Conservation (phyloP, 805 yeast genomes). For the Ogataea henricii region DNA sequence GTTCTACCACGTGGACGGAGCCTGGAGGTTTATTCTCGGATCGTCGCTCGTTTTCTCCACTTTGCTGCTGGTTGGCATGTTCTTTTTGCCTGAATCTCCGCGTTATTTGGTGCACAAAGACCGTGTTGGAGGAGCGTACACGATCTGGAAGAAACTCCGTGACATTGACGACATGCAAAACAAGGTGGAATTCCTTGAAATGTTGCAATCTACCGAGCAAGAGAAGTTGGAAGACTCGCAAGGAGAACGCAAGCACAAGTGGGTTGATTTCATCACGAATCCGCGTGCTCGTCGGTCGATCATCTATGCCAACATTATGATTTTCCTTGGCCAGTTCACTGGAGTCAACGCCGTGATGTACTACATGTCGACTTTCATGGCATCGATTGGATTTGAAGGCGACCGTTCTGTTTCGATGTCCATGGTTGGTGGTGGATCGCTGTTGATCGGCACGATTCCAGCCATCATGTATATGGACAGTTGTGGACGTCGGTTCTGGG, state of each 20-base stretch:
- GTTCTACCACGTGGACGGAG: conserved; percentile 54
- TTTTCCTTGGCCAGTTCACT: conserved; percentile 62
- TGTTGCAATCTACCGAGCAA: conserved; percentile 52
- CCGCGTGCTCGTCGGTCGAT: conserved; percentile 65
- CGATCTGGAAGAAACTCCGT: conserved; percentile 58
- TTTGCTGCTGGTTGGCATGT: conserved; percentile 48
- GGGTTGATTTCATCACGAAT: conserved; percentile 53
- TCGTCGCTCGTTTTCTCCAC: conserved; percentile 62
- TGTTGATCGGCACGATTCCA: conserved; percentile 65
- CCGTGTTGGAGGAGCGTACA: conserved; percentile 52
- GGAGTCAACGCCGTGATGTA: conserved; percentile 70
- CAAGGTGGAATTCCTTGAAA: conserved; percentile 57
- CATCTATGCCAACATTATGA: conserved; percentile 57
- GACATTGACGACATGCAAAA: conserved; percentile 44
- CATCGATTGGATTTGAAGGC: conserved; percentile 52
- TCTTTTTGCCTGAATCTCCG: conserved; percentile 63
- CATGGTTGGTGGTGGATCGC: conserved; percentile 66
- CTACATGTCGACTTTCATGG: conserved; percentile 61
- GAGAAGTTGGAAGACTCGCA: conserved; percentile 38
- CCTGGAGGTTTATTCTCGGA: conserved; percentile 70
- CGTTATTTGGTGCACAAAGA: conserved; percentile 55
- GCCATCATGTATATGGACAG: conserved; percentile 60
- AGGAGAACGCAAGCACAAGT: conserved; percentile 39
- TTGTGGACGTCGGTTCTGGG: conserved; percentile 63
- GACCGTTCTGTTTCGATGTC: conserved; percentile 64